A percentile compares a stretch with the other conserved stretches of the same genome.
Evolutionary conservation across 202 grass and related monocot genomes (phyloP).

Genomic region (Carex arenaria): DNA sequence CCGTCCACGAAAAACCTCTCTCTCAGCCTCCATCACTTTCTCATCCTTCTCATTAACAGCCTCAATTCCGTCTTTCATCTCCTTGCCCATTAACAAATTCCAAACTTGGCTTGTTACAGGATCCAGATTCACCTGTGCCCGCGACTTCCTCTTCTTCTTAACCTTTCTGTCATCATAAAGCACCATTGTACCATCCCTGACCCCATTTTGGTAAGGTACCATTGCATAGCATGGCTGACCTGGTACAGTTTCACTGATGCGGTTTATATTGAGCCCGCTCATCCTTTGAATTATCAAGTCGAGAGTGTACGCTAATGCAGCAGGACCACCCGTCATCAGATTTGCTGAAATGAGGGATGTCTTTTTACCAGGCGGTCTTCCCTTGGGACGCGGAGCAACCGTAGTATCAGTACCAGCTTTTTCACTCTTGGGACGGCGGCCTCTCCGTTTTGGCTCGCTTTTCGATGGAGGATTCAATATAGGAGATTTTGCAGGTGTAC

Average conservation of each 20-base stretch:
- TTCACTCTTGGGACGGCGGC: constrained; percentile 36
- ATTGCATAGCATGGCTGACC: constrained; percentile 33
- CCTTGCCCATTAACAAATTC: constrained; percentile 73
- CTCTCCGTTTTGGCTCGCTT: constrained; percentile 34
- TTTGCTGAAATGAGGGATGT: constrained; percentile 27
- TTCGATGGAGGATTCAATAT: constrained; percentile 31
- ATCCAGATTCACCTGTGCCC: constrained; percentile 68
- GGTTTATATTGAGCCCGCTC: constrained; percentile 37
- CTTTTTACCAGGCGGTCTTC: constrained; percentile 5
- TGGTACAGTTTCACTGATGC: constrained; percentile 12
- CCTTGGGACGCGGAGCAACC: constrained; percentile 18
- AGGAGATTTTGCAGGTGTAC: constrained; percentile 28
- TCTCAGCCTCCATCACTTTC: constrained; percentile 67
- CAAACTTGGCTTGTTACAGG: constrained; percentile 72
- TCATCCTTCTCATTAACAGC: constrained; percentile 50
- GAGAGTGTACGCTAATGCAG: constrained; percentile 29
- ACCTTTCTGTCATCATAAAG: constrained; percentile 35
- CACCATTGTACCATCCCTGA: constrained; percentile 30
- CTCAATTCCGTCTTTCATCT: constrained; percentile 37
- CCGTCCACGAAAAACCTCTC: constrained; percentile 52
- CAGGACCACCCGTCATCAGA: constrained; percentile 17
- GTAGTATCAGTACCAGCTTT: constrained; percentile 2
- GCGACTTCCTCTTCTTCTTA: constrained; percentile 55
- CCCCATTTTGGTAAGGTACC: constrained; percentile 39
- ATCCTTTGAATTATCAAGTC: constrained; percentile 55